phyloP scores from a whole-genome alignment of 106 monocot genomes.

The Dioscorea dumetorum region DNA sequence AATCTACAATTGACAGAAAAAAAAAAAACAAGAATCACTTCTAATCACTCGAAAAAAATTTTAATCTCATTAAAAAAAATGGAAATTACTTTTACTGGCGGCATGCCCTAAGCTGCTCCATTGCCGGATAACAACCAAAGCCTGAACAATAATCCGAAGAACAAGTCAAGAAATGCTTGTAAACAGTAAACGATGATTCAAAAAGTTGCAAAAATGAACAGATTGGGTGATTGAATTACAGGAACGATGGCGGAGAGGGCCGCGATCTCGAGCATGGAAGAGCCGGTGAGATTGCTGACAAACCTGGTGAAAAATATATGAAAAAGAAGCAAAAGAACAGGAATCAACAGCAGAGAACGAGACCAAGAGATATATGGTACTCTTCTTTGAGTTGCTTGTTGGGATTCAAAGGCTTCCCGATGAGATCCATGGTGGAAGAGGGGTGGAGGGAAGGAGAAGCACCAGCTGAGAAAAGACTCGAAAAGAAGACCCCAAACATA shows the following conservation, averaged over 20 bases:
- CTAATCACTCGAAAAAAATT: too few relatives aligned
- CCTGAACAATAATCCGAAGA: conserved; percentile 26
- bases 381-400: conserved; percentile 62
- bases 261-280: conserved; percentile 86
- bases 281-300: conserved; percentile 88
- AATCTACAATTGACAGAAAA: conserved; percentile 5
- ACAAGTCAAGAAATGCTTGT: not conserved
- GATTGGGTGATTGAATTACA: conserved; percentile 16
- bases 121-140: conserved; percentile 57
- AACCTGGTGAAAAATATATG: conserved; percentile 38
- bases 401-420: conserved; percentile 25
- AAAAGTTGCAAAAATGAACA: not conserved
- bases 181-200: not conserved
- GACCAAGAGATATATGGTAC: conserved; percentile 15
- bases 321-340: not conserved
- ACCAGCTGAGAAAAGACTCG: not conserved
- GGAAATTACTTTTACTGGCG: conserved; percentile 6
- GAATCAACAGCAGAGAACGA: not conserved
- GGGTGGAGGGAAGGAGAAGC: not conserved
- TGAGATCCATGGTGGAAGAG: not conserved
- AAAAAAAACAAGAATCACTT: too few relatives aligned
- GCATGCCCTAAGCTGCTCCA: conserved; percentile 25
- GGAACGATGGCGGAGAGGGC: conserved; percentile 77
- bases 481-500: too few relatives aligned
- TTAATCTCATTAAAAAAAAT: not conserved